These are phyloP conservation scores for Phellopilus nigrolimitatus DNA, from an alignment of 1,284 basidiomycete genomes.

Conservation along the genomic window DNA sequence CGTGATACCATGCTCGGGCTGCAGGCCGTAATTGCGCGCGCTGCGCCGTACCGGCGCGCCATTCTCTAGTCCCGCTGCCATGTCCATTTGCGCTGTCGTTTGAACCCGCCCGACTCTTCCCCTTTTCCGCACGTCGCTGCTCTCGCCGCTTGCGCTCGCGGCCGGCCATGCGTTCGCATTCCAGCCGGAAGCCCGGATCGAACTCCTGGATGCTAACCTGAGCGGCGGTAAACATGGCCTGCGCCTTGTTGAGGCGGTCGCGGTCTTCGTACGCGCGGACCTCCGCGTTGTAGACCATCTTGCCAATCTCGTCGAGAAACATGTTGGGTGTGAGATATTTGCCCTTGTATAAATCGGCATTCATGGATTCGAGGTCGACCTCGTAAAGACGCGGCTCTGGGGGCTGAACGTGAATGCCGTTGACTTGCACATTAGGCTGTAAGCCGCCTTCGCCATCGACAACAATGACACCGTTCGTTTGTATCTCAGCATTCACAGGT, in stretches of 20 bases:
- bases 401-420: constrained; percentile 28
- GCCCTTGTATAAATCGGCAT: constrained; percentile 79
- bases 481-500: constrained; percentile 31
- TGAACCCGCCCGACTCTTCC: constrained; percentile 43
- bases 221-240: constrained; percentile 86
- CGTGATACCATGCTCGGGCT: constrained; percentile 63
- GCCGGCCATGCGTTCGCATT: constrained; percentile 86
- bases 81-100: constrained; percentile 31
- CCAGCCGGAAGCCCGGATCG: constrained; percentile 75
- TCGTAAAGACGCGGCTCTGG: constrained; percentile 49
- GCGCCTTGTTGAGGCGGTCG: constrained; percentile 77
- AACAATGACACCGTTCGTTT: constrained; percentile 42
- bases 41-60: constrained; percentile 51
- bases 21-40: constrained; percentile 65
- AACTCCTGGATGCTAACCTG: constrained; percentile 88
- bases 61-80: constrained; percentile 30
- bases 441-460: constrained; percentile 35
- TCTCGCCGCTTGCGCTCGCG: constrained; percentile 71
- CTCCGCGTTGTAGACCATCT: constrained; percentile 87
- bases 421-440: constrained; percentile 28
- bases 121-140: constrained; percentile 49
- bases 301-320: constrained; percentile 84
- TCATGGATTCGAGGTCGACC: constrained; percentile 91
- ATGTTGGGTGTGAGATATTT: constrained; percentile 85
- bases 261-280: constrained; percentile 61